Conservation (phyloP, 1,284 basidiomycete species). For the Apiotrichum akiyoshidainum region DNA sequence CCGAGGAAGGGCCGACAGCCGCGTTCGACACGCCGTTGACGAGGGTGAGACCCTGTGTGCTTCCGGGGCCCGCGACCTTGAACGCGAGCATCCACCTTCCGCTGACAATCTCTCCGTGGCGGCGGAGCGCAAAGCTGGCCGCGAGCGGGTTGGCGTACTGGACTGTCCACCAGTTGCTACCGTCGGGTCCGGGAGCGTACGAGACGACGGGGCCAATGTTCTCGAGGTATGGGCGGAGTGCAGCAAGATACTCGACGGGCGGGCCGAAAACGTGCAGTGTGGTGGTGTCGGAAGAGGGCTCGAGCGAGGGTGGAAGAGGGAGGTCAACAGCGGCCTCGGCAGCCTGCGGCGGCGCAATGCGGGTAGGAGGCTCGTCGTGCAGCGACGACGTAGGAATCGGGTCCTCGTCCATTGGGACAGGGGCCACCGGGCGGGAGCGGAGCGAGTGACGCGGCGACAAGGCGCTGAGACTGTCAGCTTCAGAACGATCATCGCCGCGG, state of each 20-base stretch:
- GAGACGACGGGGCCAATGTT: constrained; percentile 34
- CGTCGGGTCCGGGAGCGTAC: constrained; percentile 39
- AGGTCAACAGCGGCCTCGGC: constrained; percentile 16
- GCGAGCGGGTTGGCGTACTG: constrained; percentile 30
- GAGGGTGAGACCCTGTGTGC: constrained; percentile 27
- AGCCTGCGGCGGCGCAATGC: constrained; percentile 1
- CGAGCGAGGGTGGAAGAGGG: constrained; percentile 33
- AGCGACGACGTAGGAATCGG: constrained; percentile 25
- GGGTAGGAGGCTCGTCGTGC: constrained; percentile 18
- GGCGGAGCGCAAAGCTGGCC: constrained; percentile 36
- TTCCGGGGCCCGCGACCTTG: constrained; percentile 32
- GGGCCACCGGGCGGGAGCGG: constrained; percentile 3
- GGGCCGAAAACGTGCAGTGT: constrained; percentile 45
- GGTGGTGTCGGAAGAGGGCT: constrained; percentile 30
- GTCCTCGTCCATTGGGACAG: constrained; percentile 21
- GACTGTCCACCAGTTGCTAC: constrained; percentile 43
- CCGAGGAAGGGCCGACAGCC: neutral
- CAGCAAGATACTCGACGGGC: constrained; percentile 29
- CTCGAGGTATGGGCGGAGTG: constrained; percentile 35
- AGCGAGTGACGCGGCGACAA: constrained; percentile 17
- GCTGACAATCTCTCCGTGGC: constrained; percentile 43
- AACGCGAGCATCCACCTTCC: constrained; percentile 45
- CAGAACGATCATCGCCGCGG: neutral
- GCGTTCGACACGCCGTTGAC: constrained; percentile 14
- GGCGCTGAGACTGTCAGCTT: constrained; percentile 6